These are phyloP conservation scores for Endocladia muricata DNA, from an alignment of 31 red algal species.

Conservation along the genomic window DNA sequence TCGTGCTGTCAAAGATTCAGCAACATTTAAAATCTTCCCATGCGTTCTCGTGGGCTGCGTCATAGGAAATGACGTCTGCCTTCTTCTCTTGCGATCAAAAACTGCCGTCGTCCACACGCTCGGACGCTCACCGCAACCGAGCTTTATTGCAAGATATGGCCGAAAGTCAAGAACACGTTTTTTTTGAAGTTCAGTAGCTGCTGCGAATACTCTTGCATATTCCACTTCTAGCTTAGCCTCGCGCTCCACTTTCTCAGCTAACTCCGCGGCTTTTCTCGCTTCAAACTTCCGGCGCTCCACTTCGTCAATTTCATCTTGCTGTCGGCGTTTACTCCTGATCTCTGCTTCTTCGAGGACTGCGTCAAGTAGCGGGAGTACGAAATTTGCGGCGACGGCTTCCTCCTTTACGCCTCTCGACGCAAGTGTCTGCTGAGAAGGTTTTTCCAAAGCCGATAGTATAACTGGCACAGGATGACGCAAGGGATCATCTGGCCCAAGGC, in stretches of 20 bases:
- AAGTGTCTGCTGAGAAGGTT: neutral
- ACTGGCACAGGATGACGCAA: constrained; percentile 9
- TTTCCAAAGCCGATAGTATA: neutral
- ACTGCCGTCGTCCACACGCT: constrained; percentile 36
- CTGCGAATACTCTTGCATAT: constrained; percentile 15
- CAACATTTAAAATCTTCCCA: too few species aligned
- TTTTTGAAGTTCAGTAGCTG: constrained; percentile 10
- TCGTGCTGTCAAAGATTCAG: too few species aligned
- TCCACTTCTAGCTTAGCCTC: constrained; percentile 16
- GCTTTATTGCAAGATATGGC: constrained; percentile 17
- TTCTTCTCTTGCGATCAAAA: constrained; percentile 34
- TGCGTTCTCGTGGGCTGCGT: too few species aligned
- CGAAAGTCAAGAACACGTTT: constrained; percentile 26
- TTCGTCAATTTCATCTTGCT: constrained; percentile 19
- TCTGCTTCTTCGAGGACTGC: constrained; percentile 10
- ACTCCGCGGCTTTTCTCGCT: neutral
- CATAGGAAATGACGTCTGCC: constrained; percentile 47
- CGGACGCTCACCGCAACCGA: constrained; percentile 36
- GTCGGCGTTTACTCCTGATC: constrained; percentile 5
- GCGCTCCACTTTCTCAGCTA: constrained; percentile 10
- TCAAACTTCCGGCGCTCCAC: constrained; percentile 7
- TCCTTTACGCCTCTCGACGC: neutral
- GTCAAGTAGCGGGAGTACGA: neutral
- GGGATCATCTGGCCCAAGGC: constrained; percentile 15
- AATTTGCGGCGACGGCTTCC: neutral